Conservation (phyloP, 1,284 basidiomycete species). For the Moniliophthora roreri region DNA sequence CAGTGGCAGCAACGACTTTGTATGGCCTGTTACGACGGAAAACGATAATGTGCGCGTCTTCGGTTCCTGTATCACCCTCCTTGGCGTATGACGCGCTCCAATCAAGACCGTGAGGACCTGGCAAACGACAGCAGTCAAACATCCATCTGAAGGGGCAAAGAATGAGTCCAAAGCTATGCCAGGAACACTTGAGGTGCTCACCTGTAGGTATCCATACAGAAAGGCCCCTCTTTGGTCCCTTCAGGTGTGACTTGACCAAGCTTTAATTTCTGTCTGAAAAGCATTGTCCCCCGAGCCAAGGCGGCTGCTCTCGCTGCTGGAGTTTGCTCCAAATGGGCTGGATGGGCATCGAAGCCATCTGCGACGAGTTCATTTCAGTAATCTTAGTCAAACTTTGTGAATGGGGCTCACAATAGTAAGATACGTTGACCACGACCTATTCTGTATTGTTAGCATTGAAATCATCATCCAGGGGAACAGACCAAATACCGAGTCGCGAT, state of each 20-base stretch:
- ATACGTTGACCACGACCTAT: slow-evolving; percentile 79
- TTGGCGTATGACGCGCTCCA: slow-evolving; percentile 74
- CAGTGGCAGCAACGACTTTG: slow-evolving; percentile 62
- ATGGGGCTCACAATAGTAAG: slow-evolving; percentile 69
- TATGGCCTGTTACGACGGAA: slow-evolving; percentile 78
- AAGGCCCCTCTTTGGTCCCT: slow-evolving; percentile 66
- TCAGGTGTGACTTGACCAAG: slow-evolving; percentile 73
- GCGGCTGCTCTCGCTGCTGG: slow-evolving; percentile 74
- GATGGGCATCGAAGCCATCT: slow-evolving; percentile 79
- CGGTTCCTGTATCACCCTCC: slow-evolving; percentile 55
- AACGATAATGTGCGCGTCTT: slow-evolving; percentile 75
- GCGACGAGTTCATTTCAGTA: slow-evolving; percentile 2
- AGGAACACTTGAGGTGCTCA: too few relatives aligned
- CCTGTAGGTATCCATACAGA: slow-evolving; percentile 91
- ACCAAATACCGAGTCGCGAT: slow-evolving; percentile 71
- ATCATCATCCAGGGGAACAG: not conserved
- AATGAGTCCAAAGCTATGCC: too few relatives aligned
- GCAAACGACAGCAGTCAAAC: slow-evolving; percentile 89
- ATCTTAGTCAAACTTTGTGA: not conserved
- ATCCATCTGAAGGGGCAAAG: slow-evolving; percentile 86
- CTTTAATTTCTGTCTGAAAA: slow-evolving; percentile 70
- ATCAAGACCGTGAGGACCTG: slow-evolving; percentile 69
- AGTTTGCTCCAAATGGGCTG: slow-evolving; percentile 54
- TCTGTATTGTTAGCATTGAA: not conserved
- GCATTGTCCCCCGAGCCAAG: slow-evolving; percentile 67